Percentiles rank a stretch among this genome's conserved stretches.
Conservation (phyloP, 2,329 filamentous ascomycete species). For the Penicillium sp. region DNA sequence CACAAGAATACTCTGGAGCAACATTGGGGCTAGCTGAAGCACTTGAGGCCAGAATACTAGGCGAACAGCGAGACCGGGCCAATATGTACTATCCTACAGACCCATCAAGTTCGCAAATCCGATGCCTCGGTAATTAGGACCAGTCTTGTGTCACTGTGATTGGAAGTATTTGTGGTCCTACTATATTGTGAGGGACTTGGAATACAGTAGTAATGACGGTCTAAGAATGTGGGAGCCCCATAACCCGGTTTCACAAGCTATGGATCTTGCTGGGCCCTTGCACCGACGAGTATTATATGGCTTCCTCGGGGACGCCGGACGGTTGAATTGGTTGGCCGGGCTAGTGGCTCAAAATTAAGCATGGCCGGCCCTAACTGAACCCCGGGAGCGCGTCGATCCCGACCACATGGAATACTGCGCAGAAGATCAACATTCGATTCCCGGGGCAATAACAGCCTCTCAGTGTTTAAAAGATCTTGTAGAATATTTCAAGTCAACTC, state of each 20-base stretch:
- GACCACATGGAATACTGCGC: background rate
- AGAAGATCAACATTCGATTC: no score
- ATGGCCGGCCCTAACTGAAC: background rate
- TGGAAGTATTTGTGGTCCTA: background rate
- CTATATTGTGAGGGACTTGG: background rate
- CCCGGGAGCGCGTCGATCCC: no score
- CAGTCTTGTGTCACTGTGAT: background rate
- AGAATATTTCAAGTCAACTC: no score
- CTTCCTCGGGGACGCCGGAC: background rate
- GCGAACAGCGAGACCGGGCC: background rate
- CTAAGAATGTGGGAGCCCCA: background rate
- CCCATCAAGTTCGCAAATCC: background rate
- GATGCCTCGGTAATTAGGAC: background rate
- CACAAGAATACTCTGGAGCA: background rate
- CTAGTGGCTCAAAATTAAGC: background rate
- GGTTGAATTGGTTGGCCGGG: background rate
- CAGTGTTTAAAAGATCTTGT: no score
- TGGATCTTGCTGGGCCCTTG: no score
- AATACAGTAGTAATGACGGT: background rate
- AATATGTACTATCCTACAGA: background rate
- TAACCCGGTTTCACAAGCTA: background rate
- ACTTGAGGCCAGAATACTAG: background rate
- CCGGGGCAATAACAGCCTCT: no score
- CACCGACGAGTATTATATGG: no score
- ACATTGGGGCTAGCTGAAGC: slow-evolving; percentile 1